Evolutionary conservation across 2,329 filamentous ascomycete genomes (phyloP).

Genomic region (Chaetomium sp.): DNA sequence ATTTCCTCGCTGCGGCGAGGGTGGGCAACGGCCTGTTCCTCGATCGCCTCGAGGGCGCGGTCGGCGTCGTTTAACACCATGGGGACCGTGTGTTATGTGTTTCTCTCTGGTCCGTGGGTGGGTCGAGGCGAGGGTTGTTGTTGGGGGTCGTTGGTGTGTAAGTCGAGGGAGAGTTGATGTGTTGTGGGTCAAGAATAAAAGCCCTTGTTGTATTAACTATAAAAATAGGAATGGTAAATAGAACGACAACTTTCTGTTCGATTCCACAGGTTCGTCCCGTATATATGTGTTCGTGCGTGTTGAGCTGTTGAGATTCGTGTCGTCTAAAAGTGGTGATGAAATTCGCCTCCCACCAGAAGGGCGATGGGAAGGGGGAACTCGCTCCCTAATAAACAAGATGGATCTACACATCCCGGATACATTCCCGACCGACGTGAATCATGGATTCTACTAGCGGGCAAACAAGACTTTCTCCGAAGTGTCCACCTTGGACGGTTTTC

Average conservation of each 20-base stretch:
- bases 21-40: conserved; percentile 42
- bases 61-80: conserved; percentile 49
- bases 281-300: no score
- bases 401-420: conserved; percentile 1
- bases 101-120: neutral
- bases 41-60: conserved; percentile 45
- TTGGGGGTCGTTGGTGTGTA: neutral
- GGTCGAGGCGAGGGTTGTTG: neutral
- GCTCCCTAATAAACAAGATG: conserved; percentile 4
- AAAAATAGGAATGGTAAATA: neutral
- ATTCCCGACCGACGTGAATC: neutral
- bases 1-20: conserved; percentile 47
- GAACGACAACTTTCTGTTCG: neutral
- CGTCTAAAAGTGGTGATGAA: neutral
- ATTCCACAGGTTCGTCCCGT: neutral
- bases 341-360: conserved; percentile 6
- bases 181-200: no score
- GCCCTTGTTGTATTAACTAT: no score
- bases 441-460: neutral
- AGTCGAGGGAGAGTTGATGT: neutral
- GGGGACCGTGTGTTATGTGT: conserved; percentile 5
- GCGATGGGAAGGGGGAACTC: neutral
- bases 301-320: no score
- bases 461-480: neutral
- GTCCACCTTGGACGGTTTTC: neutral